Evolutionary conservation across 306 rosid species (phyloP), one percentile per base, ranked within the genome.

Genomic region (Phaseolus lunatus): DNA sequence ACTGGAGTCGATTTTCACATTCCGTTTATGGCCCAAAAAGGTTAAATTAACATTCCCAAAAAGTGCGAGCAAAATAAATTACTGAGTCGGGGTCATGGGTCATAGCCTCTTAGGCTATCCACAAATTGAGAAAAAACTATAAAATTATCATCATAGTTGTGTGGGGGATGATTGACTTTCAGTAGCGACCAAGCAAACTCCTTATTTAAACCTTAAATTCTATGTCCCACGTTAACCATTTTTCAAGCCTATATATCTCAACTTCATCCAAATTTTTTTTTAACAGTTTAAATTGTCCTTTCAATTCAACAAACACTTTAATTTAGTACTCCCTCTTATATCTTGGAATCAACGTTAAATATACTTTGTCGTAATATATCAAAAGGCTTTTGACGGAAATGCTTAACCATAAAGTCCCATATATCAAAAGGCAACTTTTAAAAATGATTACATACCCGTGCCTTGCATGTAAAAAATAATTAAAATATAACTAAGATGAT

Each of bases 281-380:
- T 20, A 19, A 69, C 39, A 19, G 50, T 48, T 57, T 5, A 57
- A 67, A 45, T 54, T 27, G 19, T 16, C 69, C 69, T 41, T 77
- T 77, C 61, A 58, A 58, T 27, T 57, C 35, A 18, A 47, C 52
- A 56, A 59, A 33, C 19, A 43, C 76, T 53, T 53, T 52, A 72
- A 72, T 54, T 72, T 22, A 37, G 14, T 15, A 56, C 26, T 10
- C 26, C 56, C n/a, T 56, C 27, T 50, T 70, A 2, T 48, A 24
- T 58, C 12, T 57, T 20, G 19, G 20, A 57, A 44, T n/a, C 81
- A 43, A 15, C 67, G 88, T 90, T 89, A 14, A 35, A 20, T 18
- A 39, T 65, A 11, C 47, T 66, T 66, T 39, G 71, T 66, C 71
- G 33, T 22, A 2, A 6, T 11, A 47, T n/a, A n/a, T n/a, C 52